A percentile compares a stretch with the other conserved stretches of the same genome.
Evolutionary conservation across 2,329 filamentous ascomycete genomes (phyloP).

Genomic region (Penicillium sp.): DNA sequence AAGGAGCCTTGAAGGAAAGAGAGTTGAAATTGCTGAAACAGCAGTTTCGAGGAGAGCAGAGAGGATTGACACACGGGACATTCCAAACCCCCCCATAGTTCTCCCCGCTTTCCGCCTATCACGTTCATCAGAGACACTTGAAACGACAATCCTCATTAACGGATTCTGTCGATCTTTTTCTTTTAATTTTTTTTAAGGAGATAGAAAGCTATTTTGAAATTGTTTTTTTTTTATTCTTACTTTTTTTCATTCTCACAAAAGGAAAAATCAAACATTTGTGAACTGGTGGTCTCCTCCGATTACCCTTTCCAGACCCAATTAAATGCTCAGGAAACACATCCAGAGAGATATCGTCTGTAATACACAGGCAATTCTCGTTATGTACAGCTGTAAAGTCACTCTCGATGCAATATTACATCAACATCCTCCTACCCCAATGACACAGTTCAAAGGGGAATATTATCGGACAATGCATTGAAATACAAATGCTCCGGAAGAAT

Average conservation of each 20-base stretch:
- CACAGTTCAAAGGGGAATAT: conserved; percentile 3
- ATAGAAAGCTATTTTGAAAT: not conserved
- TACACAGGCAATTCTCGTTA: conserved; percentile 23
- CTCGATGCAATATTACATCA: conserved; percentile 17
- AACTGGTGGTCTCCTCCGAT: conserved; percentile 29
- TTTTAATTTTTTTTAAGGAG: not conserved
- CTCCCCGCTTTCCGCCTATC: conserved; percentile 19
- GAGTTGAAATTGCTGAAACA: conserved; percentile 18
- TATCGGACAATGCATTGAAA: conserved; percentile 13
- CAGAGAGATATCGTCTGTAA: conserved; percentile 18
- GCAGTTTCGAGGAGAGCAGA: conserved; percentile 5
- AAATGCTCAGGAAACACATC: conserved; percentile 21
- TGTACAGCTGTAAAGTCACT: conserved; percentile 36
- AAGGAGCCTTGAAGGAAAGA: not conserved
- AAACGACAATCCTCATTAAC: conserved; percentile 26
- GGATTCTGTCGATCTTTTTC: conserved; percentile 19
- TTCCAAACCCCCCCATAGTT: conserved; percentile 6
- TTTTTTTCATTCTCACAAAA: conserved; percentile 33
- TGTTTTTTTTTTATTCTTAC: conserved; percentile 27
- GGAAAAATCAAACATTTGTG: conserved; percentile 27
- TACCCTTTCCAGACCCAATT: conserved; percentile 26
- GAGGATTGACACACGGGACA: too few species aligned
- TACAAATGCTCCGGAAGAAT: conserved; percentile 15
- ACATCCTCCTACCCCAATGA: conserved; percentile 5
- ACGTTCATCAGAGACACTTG: conserved; percentile 15